These are phyloP conservation scores for Neurospora sp. DNA, from an alignment of 495 filamentous ascomycete genomes.

Conservation along the genomic window DNA sequence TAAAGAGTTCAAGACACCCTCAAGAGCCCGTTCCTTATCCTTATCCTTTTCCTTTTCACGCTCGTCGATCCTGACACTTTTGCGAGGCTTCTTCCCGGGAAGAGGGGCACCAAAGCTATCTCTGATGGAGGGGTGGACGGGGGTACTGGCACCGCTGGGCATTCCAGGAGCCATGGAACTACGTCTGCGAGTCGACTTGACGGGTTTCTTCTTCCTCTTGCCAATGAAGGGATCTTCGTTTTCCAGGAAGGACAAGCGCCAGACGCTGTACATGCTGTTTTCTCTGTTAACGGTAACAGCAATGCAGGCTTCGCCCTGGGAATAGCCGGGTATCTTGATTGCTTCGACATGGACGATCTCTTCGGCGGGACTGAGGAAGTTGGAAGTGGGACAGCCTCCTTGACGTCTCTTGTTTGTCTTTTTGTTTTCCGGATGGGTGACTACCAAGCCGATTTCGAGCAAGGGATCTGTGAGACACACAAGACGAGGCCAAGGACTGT, in stretches of 20 bases:
- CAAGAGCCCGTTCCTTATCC: slow-evolving; percentile 43
- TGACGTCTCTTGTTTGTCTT: slow-evolving; percentile 11
- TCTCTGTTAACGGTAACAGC: slow-evolving; percentile 74
- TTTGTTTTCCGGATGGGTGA: slow-evolving; percentile 38
- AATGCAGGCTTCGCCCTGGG: slow-evolving; percentile 47
- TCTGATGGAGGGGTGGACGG: slow-evolving; percentile 44
- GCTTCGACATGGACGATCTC: slow-evolving; percentile 65
- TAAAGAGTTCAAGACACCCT: slow-evolving; percentile 49
- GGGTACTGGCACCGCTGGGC: slow-evolving; percentile 71
- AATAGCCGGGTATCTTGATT: slow-evolving; percentile 11
- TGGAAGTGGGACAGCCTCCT: slow-evolving; percentile 12
- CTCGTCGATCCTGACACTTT: slow-evolving; percentile 26
- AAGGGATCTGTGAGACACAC: slow-evolving; percentile 83
- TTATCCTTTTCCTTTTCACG: slow-evolving; percentile 36
- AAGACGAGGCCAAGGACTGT: slow-evolving; percentile 61
- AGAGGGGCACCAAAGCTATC: slow-evolving; percentile 40
- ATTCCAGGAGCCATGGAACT: slow-evolving; percentile 78
- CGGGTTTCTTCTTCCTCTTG: slow-evolving; percentile 33
- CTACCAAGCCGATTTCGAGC: slow-evolving; percentile 74
- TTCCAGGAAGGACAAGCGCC: slow-evolving; percentile 61
- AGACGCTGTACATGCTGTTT: slow-evolving; percentile 63
- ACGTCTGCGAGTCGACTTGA: slow-evolving; percentile 52
- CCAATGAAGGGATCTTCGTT: slow-evolving; percentile 46
- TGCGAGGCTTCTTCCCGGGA: slow-evolving; percentile 34
- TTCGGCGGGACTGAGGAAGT: slow-evolving; percentile 55